Evolutionary conservation across 768 basidiomycete species (phyloP).

Genomic region (Rhodotorula kratochvilovae): DNA sequence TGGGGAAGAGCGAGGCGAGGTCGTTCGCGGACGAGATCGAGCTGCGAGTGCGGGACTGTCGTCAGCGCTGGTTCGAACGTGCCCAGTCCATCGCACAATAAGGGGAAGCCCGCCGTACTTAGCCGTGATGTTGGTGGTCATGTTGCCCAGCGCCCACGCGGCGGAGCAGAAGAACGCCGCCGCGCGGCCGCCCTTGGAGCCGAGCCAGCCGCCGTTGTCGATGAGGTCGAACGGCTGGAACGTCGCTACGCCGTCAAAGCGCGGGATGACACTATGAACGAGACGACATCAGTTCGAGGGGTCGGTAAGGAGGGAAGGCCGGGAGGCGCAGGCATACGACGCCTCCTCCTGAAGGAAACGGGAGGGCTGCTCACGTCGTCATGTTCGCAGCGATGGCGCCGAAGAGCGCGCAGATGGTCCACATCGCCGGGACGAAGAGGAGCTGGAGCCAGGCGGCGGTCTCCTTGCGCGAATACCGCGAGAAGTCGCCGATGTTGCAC

Average conservation of each 20-base stretch:
- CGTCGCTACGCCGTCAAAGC: constrained; percentile 13
- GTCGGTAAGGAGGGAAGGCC: too few relatives aligned
- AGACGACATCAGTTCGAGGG: too few relatives aligned
- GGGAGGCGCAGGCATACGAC: too few relatives aligned
- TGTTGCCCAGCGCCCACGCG: constrained; percentile 22
- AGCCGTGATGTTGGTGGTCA: constrained; percentile 14
- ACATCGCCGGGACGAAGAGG: constrained; percentile 40
- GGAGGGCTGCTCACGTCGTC: constrained; percentile 3
- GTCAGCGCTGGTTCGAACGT: neutral
- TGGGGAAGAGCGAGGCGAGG: constrained; percentile 38
- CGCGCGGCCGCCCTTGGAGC: constrained; percentile 14
- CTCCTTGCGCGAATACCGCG: constrained; percentile 12
- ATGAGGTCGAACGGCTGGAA: constrained; percentile 38
- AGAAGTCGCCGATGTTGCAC: constrained; percentile 30
- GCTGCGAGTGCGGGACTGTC: constrained; percentile 26
- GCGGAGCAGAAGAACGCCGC: constrained; percentile 34
- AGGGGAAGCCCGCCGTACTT: neutral
- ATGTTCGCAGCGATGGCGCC: constrained; percentile 39
- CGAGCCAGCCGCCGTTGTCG: constrained; percentile 26
- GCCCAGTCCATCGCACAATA: too few relatives aligned
- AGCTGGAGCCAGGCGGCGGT: constrained; percentile 25
- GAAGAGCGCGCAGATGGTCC: constrained; percentile 32
- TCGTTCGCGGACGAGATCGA: constrained; percentile 39
- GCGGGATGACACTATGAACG: constrained; percentile 37
- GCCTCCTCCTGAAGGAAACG: too few relatives aligned